Base-by-base conservation (phyloP, 306 rosid species). In the Lagenaria siceraria region DNA sequence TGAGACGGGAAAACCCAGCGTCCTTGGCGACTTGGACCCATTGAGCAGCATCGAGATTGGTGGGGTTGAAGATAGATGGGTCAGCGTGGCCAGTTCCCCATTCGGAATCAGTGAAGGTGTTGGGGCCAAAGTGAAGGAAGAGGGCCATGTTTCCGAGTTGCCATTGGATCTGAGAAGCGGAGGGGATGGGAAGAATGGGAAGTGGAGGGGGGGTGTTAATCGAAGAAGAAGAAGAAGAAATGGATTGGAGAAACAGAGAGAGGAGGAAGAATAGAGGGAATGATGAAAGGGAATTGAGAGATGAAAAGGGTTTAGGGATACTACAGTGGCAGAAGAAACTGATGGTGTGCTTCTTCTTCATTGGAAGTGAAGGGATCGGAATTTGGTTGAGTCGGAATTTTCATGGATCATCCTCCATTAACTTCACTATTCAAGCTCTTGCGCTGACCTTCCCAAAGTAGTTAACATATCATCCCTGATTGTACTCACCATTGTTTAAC, bases 71-170 rank as follows among this genome's bases (percentile, higher is more conserved):
- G 78, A 68, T 5, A 38, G 85, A 58, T 8, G 98, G 96, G 36
- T 89, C 76, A 12, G n/a, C 83, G 9, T 48, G 80, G 76, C 97
- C 97, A 10, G 84, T 33, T 49, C 97, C 98, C 98, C 98, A 90
- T 81, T 94, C 98, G 7, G 94, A 31, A 77, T 83, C 86, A 0
- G 95, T 85, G 88, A 90, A 94, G 62, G 97, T 94, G 89, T 91
- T 91, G 74, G 78, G 85, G n/a, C 98, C 98, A 79, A 94, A 92
- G 84, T 94, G 98, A 72, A 94, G 81, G 89, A 94, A 94, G 79
- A 94, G 81, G 42, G 96, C 88, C 96, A 91, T 91, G 54, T 82
- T 22, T 15, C 78, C 62, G 0, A 83, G 88, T 38, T 94, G 97
- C 98, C 98, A 94, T 87, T 87, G 90, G 80, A 94, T 91, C 86